Base-by-base conservation (phyloP, 139 green algal genomes). In the Micromonas pusilla region DNA sequence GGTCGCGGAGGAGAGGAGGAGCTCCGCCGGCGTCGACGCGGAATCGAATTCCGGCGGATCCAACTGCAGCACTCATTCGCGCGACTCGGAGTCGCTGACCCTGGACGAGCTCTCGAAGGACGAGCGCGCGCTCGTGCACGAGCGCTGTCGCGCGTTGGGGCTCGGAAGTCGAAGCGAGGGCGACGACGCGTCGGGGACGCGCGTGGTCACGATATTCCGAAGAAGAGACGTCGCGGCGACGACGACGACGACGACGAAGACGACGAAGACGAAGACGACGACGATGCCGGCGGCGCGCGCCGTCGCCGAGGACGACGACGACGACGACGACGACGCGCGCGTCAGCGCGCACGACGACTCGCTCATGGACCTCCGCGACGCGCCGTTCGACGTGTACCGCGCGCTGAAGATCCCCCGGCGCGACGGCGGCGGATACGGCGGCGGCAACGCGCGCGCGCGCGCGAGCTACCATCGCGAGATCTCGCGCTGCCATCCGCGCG, bases 301-400 rank as follows among this genome's bases (percentile, higher is more conserved):
- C 45, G 9, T 16, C 45, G 45, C 45, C 9, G 45, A 57, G 9
- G 45, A 57, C 9, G 45, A 57, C 45, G 9, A 57, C 45, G 45
- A 16, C 9, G 45, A 57, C 45, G 45, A 57, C 45, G 45, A 57
- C 9, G 45, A 57, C 45, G 45, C 9, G 9, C 9, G 45, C 45
- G 45, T 57, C 9, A 57, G 45, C 45, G 45, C 45, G 45, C 16
- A 23, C 45, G 45, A 57, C 45, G 45, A 57, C 45, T 23, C 9
- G 9, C 45, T 57, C 45, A 16, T 16, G 9, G 65, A 72, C 33
- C 21, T 72, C 3, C 65, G 65, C 13, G 13, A 37, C 26, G 13
- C n/a, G 4, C 65, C 65, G n/a, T 72, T 72, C 30, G 65, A 72
- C 33, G 3, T 72, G n/a, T 72, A 72, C 65, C 26, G 33, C 4